A percentile compares a stretch with the other conserved stretches of the same genome.
Conservation (phyloP, 768 basidiomycete genomes). For the Leccinellum luteum region DNA sequence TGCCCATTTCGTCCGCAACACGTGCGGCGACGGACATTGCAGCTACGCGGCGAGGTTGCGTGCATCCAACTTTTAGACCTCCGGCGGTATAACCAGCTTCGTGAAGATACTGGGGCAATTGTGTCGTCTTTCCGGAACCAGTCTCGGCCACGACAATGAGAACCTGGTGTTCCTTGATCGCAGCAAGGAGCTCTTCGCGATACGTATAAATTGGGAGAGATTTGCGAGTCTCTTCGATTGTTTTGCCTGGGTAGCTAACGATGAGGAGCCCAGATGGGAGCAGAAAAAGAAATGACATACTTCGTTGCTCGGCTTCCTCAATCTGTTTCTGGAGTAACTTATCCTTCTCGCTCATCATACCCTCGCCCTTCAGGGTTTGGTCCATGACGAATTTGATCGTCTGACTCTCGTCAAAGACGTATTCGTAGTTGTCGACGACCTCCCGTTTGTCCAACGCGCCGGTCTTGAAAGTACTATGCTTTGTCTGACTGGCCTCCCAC, state of each 20-base stretch:
- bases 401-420: conserved; percentile 97
- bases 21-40: conserved; percentile 99
- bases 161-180: conserved; percentile 89
- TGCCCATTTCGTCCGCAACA: conserved; percentile 98
- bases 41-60: conserved; percentile 96
- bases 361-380: conserved; percentile 61
- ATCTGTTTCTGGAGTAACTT: conserved; percentile 83
- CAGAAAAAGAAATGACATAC: conserved; percentile 38
- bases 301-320: conserved; percentile 86
- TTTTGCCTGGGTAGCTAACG: conserved; percentile 51
- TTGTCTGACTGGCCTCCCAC: conserved; percentile 93
- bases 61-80: conserved; percentile 85
- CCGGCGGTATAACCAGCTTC: conserved; percentile 92
- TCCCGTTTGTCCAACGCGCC: conserved; percentile 90
- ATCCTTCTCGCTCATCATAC: conserved; percentile 78
- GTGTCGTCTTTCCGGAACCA: conserved; percentile 98
- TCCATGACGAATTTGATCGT: conserved; percentile 96
- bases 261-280: not conserved
- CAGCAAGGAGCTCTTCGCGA: conserved; percentile 84
- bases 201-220: conserved; percentile 89
- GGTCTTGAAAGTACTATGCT: conserved; percentile 83
- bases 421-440: conserved; percentile 85
- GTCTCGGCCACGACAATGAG: conserved; percentile 98
- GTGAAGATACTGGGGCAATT: conserved; percentile 96
- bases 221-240: conserved; percentile 93